These are phyloP conservation scores for Galium porrigens DNA, from an alignment of 305 asterid species.

Conservation along the genomic window DNA sequence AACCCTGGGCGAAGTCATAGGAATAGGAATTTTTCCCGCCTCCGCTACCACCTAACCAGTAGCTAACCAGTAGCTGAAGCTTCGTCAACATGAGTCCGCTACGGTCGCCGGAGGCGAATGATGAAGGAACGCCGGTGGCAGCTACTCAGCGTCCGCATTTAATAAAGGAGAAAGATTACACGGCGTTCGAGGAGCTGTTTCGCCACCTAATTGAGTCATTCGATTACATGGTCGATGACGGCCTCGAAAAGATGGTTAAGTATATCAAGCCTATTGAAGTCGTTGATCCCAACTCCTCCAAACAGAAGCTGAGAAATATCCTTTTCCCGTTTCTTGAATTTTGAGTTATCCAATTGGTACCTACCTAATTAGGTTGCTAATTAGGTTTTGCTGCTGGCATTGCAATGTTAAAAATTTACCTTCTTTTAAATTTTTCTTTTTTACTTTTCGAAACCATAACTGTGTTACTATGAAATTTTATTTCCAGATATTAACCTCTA, in stretches of 20 bases:
- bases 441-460: not conserved
- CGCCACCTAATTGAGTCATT: conserved; percentile 70
- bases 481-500: too few relatives aligned
- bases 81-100: not conserved
- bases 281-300: conserved; percentile 24
- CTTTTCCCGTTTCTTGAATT: conserved; percentile 19
- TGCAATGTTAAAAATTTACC: not conserved
- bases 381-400: not conserved
- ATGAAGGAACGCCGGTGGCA: not conserved
- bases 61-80: not conserved
- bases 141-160: conserved; percentile 39
- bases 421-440: not conserved
- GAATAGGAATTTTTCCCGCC: not conserved
- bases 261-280: conserved; percentile 49
- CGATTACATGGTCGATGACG: conserved; percentile 52
- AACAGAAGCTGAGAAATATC: conserved; percentile 60
- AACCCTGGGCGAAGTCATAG: too few relatives aligned
- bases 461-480: too few relatives aligned
- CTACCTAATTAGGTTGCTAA: not conserved
- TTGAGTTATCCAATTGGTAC: not conserved
- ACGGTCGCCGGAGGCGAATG: not conserved
- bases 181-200: conserved; percentile 43
- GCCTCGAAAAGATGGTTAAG: conserved; percentile 40
- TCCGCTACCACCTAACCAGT: not conserved
- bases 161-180: conserved; percentile 47